These are phyloP conservation scores for Pseudogymnoascus verrucosus DNA, from an alignment of 2,329 filamentous ascomycete species.

Conservation along the genomic window DNA sequence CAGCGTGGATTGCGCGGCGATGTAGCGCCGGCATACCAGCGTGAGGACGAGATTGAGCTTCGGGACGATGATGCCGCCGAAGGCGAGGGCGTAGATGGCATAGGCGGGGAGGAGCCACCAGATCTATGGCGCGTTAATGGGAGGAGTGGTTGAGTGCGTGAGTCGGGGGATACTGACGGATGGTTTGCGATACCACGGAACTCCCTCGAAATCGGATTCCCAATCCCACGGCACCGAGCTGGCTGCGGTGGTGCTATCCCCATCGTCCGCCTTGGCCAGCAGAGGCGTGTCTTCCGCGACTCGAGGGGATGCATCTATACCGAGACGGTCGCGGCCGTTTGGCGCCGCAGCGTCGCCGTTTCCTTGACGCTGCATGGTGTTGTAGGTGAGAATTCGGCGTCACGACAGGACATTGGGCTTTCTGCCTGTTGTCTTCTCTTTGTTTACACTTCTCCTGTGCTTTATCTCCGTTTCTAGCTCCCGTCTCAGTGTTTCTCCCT, in stretches of 20 bases:
- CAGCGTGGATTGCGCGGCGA: constrained; percentile 53
- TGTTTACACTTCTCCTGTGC: neutral
- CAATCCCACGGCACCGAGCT: constrained; percentile 36
- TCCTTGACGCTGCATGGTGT: neutral
- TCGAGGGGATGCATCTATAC: neutral
- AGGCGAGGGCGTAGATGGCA: constrained; percentile 73
- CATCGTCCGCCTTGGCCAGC: neutral
- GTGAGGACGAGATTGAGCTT: constrained; percentile 80
- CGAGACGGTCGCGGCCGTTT: neutral
- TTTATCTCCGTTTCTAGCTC: neutral
- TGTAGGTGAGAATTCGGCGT: neutral
- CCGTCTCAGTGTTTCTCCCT: neutral
- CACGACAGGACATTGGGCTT: neutral
- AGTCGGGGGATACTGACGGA: constrained; percentile 40
- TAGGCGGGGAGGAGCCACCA: constrained; percentile 80
- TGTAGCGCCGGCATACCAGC: constrained; percentile 77
- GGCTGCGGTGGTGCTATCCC: neutral
- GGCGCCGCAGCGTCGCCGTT: neutral
- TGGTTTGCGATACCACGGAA: constrained; percentile 56
- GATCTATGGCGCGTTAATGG: constrained; percentile 42
- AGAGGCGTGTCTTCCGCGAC: neutral
- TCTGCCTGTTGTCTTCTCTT: neutral
- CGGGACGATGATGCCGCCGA: constrained; percentile 78
- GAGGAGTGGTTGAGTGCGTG: neutral
- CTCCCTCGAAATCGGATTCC: constrained; percentile 47